Evolutionary conservation across 1,284 basidiomycete genomes (phyloP).

Genomic region (Leccinum griseonigrum): DNA sequence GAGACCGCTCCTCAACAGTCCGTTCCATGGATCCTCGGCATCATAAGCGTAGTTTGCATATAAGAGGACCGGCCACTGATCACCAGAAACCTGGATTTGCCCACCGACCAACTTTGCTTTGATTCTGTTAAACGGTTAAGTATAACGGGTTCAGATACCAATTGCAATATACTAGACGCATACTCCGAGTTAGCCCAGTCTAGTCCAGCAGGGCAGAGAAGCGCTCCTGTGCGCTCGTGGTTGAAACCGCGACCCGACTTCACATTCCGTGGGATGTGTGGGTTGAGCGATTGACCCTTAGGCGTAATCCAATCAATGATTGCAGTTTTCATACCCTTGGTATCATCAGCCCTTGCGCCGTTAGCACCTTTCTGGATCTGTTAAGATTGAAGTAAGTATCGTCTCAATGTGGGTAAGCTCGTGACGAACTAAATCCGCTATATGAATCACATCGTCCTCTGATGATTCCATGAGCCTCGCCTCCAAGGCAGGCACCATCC

Average conservation of each 20-base stretch:
- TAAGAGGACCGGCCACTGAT: too few relatives aligned
- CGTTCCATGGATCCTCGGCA: not conserved
- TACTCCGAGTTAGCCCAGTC: not conserved
- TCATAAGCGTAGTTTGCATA: too few relatives aligned
- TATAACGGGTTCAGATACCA: not conserved
- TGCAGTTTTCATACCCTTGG: not conserved
- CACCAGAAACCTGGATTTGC: too few relatives aligned
- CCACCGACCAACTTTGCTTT: too few relatives aligned
- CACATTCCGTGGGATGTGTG: not conserved
- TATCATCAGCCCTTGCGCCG: not conserved
- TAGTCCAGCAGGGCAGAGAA: not conserved
- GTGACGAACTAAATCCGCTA: not conserved
- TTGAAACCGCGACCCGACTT: not conserved
- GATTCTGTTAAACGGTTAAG: not conserved
- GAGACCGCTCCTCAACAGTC: not conserved
- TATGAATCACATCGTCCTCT: not conserved
- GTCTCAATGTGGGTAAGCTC: not conserved
- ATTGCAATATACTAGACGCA: not conserved
- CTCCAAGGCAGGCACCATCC: not conserved
- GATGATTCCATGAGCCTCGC: not conserved
- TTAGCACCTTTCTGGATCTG: not conserved
- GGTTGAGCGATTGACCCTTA: not conserved
- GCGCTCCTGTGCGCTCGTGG: not conserved
- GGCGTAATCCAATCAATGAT: not conserved
- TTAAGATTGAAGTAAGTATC: not conserved